phyloP scores from a whole-genome alignment of 495 filamentous ascomycete genomes.

The Xylaria scruposa region DNA sequence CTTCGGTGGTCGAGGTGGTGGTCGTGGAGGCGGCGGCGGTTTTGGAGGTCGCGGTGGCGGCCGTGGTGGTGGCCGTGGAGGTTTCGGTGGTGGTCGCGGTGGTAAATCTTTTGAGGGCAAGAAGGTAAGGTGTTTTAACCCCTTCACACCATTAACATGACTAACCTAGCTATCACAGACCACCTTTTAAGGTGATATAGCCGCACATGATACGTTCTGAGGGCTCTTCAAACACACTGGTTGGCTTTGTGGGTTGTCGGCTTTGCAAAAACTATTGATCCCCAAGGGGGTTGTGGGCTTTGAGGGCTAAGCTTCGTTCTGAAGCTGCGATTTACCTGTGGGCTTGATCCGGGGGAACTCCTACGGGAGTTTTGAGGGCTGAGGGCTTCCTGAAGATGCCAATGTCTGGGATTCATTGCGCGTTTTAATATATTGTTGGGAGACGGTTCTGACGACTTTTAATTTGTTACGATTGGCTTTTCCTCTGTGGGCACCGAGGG shows the following conservation, averaged over 20 bases:
- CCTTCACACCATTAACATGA: not conserved
- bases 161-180: conserved; percentile 41
- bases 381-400: conserved; percentile 35
- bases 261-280: conserved; percentile 50
- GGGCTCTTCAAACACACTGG: conserved; percentile 50
- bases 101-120: conserved; percentile 76
- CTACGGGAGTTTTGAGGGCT: conserved; percentile 48
- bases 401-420: conserved; percentile 29
- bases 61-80: conserved; percentile 47
- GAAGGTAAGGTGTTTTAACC: conserved; percentile 58
- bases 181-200: conserved; percentile 71
- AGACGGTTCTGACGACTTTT: conserved; percentile 17
- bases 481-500: conserved; percentile 54
- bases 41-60: conserved; percentile 54
- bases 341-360: conserved; percentile 52
- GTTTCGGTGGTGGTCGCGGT: conserved; percentile 47
- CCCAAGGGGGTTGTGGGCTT: conserved; percentile 53
- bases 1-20: conserved; percentile 55
- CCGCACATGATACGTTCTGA: conserved; percentile 50
- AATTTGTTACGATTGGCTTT: conserved; percentile 38
- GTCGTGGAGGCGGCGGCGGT: conserved; percentile 51
- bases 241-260: conserved; percentile 60
- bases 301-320: conserved; percentile 51
- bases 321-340: conserved; percentile 58
- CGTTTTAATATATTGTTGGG: conserved; percentile 7